Conservation (phyloP, 148 eudicot genomes). For the Euryodendron excelsum region DNA sequence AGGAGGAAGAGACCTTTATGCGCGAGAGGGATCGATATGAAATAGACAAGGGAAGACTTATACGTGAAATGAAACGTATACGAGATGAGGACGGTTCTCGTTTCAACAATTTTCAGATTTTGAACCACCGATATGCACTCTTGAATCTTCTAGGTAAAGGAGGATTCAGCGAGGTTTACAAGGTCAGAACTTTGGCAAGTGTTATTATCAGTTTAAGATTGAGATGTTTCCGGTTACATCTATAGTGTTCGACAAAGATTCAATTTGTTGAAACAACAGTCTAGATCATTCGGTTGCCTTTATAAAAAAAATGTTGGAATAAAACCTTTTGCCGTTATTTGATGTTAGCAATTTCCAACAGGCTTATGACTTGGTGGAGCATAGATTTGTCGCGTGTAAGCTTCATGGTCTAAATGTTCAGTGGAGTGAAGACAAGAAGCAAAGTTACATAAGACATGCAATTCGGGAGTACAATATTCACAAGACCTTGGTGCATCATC, state of each 20-base stretch:
- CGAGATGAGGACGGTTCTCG: slow-evolving; percentile 98
- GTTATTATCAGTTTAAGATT: background rate
- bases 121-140: slow-evolving; percentile 92
- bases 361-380: slow-evolving; percentile 98
- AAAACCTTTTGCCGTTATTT: slow-evolving; percentile 39
- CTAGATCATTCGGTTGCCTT: slow-evolving; percentile 25
- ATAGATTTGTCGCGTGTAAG: slow-evolving; percentile 96
- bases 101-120: slow-evolving; percentile 81
- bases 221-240: background rate
- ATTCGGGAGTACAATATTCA: slow-evolving; percentile 97
- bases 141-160: slow-evolving; percentile 96
- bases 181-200: slow-evolving; percentile 45
- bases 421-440: slow-evolving; percentile 99
- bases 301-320: slow-evolving; percentile 31
- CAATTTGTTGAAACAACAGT: background rate
- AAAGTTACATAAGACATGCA: slow-evolving; percentile 96
- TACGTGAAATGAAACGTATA: slow-evolving; percentile 99
- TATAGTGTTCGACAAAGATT: background rate
- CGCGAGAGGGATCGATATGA: slow-evolving; percentile 95
- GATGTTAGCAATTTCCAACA: slow-evolving; percentile 44
- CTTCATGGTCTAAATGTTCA: slow-evolving; percentile 94
- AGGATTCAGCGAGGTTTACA: slow-evolving; percentile 97
- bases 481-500: slow-evolving; percentile 86
- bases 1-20: slow-evolving; percentile 83
- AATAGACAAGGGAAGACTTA: slow-evolving; percentile 90